A percentile compares a stretch with the other conserved stretches of the same genome.
phyloP scores from a whole-genome alignment of 768 basidiomycete species.

The Boletales sp. region DNA sequence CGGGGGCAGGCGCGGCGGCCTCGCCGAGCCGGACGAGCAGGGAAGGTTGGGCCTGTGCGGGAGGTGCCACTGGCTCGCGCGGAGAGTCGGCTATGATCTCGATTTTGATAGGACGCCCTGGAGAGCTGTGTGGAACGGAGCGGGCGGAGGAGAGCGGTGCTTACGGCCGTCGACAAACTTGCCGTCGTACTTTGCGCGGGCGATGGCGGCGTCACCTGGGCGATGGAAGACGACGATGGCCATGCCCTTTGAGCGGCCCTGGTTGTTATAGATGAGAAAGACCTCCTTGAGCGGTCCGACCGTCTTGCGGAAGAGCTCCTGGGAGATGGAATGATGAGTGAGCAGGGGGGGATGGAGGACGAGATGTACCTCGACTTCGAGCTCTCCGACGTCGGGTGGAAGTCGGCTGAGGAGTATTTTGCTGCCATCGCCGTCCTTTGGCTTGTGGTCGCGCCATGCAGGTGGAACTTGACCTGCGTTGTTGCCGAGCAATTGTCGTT shows the following conservation, averaged over 20 bases:
- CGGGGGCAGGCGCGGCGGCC: not conserved
- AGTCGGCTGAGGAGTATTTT: slow-evolving; percentile 66
- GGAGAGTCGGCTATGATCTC: slow-evolving; percentile 54
- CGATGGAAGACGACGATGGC: slow-evolving; percentile 68
- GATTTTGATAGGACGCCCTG: slow-evolving; percentile 66
- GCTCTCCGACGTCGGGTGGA: slow-evolving; percentile 64
- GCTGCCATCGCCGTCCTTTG: slow-evolving; percentile 43
- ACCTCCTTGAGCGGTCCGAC: slow-evolving; percentile 69
- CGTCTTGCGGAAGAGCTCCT: slow-evolving; percentile 77
- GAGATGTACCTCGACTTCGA: slow-evolving; percentile 59
- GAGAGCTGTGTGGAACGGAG: not conserved
- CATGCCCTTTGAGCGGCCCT: slow-evolving; percentile 78
- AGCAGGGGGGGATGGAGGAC: not conserved
- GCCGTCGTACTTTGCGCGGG: slow-evolving; percentile 68
- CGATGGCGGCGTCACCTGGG: slow-evolving; percentile 57
- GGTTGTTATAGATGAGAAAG: slow-evolving; percentile 72
- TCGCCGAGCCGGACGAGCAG: slow-evolving; percentile 37
- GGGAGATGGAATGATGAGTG: slow-evolving; percentile 8
- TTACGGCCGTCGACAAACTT: slow-evolving; percentile 68
- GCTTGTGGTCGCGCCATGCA: slow-evolving; percentile 53
- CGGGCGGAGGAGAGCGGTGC: slow-evolving; percentile 13
- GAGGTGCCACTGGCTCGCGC: slow-evolving; percentile 18
- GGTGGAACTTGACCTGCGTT: slow-evolving; percentile 53
- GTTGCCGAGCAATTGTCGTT: slow-evolving; percentile 56
- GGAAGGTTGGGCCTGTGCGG: slow-evolving; percentile 33